Evolutionary conservation across 2,329 filamentous ascomycete species (phyloP), one percentile per base, ranked within the genome.

Genomic region (Piedraia hortae): DNA sequence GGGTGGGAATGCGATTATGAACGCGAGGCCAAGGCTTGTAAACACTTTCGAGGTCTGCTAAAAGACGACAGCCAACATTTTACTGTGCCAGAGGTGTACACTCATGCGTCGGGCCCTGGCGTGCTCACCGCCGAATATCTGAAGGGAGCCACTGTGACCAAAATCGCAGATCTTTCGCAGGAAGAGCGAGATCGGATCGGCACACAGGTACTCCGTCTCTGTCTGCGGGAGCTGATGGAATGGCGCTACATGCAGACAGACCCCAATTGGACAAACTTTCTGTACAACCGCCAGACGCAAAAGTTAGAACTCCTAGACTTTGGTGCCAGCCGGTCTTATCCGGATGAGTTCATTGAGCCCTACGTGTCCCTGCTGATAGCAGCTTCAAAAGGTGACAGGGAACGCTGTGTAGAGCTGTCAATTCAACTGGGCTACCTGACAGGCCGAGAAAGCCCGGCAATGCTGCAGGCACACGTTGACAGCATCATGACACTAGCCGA

Each of bases 241-340:
- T 93, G 91, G 60, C 67, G 59, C 28, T 93, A 89, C 51, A 97
- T 97, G 85, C 85, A 97, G 50, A 97, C 85, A 4, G 85, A 97
- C 41, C 85, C 85, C 18, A 97, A 97, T 53, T 97, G 85, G 85
- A 93, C 82, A 15, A 97, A 97, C 47, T 97, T 97, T 45, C 56
- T 93, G 10, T 97, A 77, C 54, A 85, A 93, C 36, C 52, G 64
- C 1, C 35, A 51, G 10, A 63, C 57, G 3, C 28, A 35, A 25
- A 71, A 65, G 38, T 66, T 97, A 8, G 80, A 90, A 45, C 61
- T 97, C 1, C 65, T 97, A 23, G 88, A 97, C 47, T 97, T 97
- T 45, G 85, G 85, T 27, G 85, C 85, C 16, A 78, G 71, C 10
- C 60, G 85, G 35, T 82, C 78, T 33, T 97, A 68, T 41, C 77